Evolutionary conservation across 2,329 filamentous ascomycete genomes (phyloP).

Genomic region (Pseudomassariella vexata): DNA sequence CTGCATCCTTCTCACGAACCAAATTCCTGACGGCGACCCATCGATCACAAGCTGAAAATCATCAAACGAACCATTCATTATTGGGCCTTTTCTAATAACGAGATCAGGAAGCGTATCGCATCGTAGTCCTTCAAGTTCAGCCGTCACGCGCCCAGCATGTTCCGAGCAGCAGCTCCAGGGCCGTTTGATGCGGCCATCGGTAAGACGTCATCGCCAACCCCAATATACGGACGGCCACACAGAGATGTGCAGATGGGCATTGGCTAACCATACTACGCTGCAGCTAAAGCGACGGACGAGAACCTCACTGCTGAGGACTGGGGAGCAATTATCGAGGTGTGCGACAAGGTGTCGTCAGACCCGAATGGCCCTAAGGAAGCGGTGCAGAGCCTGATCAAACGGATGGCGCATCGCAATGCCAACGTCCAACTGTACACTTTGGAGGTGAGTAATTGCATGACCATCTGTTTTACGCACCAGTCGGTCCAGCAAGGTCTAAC

Average conservation of each 20-base stretch:
- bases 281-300: constrained; percentile 84
- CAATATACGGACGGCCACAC: background rate
- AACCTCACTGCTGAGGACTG: constrained; percentile 83
- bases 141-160: constrained; percentile 36
- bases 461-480: constrained; percentile 5
- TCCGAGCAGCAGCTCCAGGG: constrained; percentile 48
- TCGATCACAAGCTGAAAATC: too few relatives aligned
- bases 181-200: constrained; percentile 53
- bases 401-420: constrained; percentile 86
- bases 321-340: constrained; percentile 59
- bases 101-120: too few relatives aligned
- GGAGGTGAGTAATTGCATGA: constrained; percentile 63
- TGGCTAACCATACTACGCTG: too few relatives aligned
- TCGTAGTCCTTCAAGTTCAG: too few relatives aligned
- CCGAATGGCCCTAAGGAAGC: constrained; percentile 69
- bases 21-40: too few relatives aligned
- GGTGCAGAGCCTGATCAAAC: constrained; percentile 84
- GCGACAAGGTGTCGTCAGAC: constrained; percentile 52
- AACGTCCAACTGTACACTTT: constrained; percentile 95
- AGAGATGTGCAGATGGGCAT: too few relatives aligned
- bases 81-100: too few relatives aligned
- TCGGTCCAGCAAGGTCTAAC: too few relatives aligned
- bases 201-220: constrained; percentile 8
- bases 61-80: too few relatives aligned
- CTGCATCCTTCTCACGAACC: too few relatives aligned